phyloP scores from a whole-genome alignment of 2,329 filamentous ascomycete genomes.

The Lachnellula suecica region DNA sequence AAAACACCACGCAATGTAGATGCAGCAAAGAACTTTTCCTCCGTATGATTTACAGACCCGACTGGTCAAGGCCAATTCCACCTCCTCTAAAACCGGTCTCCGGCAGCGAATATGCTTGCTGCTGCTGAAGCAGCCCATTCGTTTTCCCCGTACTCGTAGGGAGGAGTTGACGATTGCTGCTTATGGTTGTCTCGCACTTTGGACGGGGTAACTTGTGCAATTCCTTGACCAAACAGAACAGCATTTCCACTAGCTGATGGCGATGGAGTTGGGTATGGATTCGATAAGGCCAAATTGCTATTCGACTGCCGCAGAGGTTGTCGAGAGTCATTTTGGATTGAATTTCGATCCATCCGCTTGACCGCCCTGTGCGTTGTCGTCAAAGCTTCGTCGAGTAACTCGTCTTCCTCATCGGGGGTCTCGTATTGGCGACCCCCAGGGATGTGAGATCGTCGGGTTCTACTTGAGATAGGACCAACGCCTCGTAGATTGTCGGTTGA shows the following conservation, averaged over 20 bases:
- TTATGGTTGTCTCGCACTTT: constrained; percentile 47
- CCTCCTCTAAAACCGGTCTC: constrained; percentile 54
- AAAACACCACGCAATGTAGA: constrained; percentile 35
- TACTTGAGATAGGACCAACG: constrained; percentile 67
- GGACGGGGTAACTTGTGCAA: constrained; percentile 46
- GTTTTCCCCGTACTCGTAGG: constrained; percentile 89
- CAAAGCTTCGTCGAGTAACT: constrained; percentile 87
- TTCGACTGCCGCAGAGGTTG: constrained; percentile 58
- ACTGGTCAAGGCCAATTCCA: constrained; percentile 10
- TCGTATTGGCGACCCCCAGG: constrained; percentile 83
- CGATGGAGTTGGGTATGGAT: constrained; percentile 66
- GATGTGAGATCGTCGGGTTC: constrained; percentile 77
- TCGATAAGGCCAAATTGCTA: constrained; percentile 60
- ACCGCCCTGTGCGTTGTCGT: constrained; percentile 74
- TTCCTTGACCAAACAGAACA: constrained; percentile 65
- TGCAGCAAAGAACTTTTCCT: constrained; percentile 32
- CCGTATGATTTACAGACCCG: constrained; percentile 30
- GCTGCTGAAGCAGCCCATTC: constrained; percentile 87
- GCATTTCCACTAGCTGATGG: constrained; percentile 81
- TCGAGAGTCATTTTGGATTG: constrained; percentile 40
- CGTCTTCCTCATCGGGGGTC: constrained; percentile 93
- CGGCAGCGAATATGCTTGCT: constrained; percentile 76
- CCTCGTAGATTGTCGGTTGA: constrained; percentile 63
- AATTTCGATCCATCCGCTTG: constrained; percentile 60
- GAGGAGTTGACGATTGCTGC: constrained; percentile 93